phyloP scores from a whole-genome alignment of 371 early-diverging fungal genomes.

The Nematocida homosporus region DNA sequence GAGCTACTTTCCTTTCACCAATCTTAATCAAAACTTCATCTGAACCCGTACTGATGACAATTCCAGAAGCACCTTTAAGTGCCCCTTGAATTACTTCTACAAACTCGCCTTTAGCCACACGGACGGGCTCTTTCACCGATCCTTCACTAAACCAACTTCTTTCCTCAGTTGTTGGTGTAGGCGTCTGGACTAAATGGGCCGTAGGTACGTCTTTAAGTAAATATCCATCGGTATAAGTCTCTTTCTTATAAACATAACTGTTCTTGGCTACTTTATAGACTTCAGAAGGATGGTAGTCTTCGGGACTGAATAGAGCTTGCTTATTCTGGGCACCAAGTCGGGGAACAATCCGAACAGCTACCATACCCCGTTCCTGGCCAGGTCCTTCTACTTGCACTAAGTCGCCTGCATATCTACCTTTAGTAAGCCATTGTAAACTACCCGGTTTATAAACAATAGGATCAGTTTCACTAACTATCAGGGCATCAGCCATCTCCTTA shows the following conservation, averaged over 20 bases:
- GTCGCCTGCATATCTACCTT: constrained; percentile 89
- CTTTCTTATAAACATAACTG: constrained; percentile 74
- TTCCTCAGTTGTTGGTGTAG: constrained; percentile 21
- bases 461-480: constrained; percentile 72
- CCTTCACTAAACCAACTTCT: constrained; percentile 34
- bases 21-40: constrained; percentile 35
- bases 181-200: constrained; percentile 2
- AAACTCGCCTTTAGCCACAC: constrained; percentile 37
- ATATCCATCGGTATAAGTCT: constrained; percentile 72
- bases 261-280: constrained; percentile 63
- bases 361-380: constrained; percentile 62
- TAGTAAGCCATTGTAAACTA: constrained; percentile 82
- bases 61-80: constrained; percentile 39
- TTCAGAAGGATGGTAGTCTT: constrained; percentile 47
- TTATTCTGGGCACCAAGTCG: constrained; percentile 73
- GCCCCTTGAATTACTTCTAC: constrained; percentile 45
- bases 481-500: constrained; percentile 85
- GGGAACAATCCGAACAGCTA: constrained; percentile 79
- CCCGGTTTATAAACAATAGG: constrained; percentile 71
- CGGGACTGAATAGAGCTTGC: constrained; percentile 62
- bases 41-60: not conserved
- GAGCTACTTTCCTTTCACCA: constrained; percentile 23
- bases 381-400: constrained; percentile 74
- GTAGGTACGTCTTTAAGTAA: constrained; percentile 33
- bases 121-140: not conserved